Conservation (phyloP, 108 stramenopile species). For the Stephanodiscus triporus region DNA sequence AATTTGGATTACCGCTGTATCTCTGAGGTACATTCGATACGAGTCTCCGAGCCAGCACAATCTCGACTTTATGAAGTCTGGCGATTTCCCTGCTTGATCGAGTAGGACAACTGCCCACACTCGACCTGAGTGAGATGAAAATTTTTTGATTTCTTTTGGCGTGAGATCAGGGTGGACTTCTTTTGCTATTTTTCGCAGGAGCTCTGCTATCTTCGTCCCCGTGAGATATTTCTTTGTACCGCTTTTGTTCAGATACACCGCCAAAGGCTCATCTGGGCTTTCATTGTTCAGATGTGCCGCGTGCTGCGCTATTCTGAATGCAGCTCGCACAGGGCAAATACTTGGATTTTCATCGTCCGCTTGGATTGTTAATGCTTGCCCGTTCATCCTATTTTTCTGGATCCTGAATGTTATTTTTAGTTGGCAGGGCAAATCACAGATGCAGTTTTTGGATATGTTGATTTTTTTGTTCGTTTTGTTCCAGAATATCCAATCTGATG, state of each 20-base stretch:
- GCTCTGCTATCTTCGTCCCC: background rate
- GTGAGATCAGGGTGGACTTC: slow-evolving; percentile 5
- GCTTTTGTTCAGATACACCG: background rate
- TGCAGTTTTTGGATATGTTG: background rate
- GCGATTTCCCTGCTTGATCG: background rate
- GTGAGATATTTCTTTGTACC: no score
- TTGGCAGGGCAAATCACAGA: background rate
- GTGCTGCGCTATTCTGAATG: background rate
- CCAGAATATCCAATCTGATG: background rate
- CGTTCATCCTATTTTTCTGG: slow-evolving; percentile 18
- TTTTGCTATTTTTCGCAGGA: background rate
- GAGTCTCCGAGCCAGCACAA: slow-evolving; percentile 11
- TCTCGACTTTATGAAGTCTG: background rate
- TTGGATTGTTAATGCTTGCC: background rate
- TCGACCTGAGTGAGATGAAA: slow-evolving; percentile 10
- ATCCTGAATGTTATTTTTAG: background rate
- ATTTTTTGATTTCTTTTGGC: background rate
- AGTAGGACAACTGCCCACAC: slow-evolving; percentile 18
- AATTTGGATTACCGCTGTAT: background rate
- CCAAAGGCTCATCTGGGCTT: background rate
- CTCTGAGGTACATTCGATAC: background rate
- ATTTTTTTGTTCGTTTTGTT: background rate
- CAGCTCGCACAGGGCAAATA: background rate
- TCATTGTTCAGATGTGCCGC: background rate
- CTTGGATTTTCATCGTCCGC: background rate